Evolutionary conservation across 257 asterid genomes (phyloP).

Genomic region (Gentiana macrophylla): DNA sequence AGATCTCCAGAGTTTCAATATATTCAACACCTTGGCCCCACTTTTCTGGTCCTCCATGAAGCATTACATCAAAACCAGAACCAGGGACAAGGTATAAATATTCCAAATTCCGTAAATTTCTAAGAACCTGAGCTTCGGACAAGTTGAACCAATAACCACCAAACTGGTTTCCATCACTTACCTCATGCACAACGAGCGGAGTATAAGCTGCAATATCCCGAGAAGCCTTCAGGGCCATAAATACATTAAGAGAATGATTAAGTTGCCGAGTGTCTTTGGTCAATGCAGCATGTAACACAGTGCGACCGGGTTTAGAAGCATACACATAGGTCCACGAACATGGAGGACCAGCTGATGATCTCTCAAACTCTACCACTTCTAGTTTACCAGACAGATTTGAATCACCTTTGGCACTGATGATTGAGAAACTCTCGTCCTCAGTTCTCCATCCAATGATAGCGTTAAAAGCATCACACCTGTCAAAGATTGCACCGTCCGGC

Average conservation of each 20-base stretch:
- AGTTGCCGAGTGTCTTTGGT: conserved; percentile 43
- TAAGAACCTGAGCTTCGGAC: conserved; percentile 33
- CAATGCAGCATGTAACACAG: conserved; percentile 59
- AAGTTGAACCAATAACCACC: conserved; percentile 83
- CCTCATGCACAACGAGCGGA: conserved; percentile 70
- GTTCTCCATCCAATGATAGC: conserved; percentile 61
- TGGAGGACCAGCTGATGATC: conserved; percentile 43
- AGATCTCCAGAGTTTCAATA: conserved; percentile 28
- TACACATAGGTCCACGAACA: conserved; percentile 66
- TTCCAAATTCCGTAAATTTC: conserved; percentile 42
- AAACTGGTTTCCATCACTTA: conserved; percentile 77
- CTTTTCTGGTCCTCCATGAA: conserved; percentile 72
- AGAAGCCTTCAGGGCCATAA: conserved; percentile 51
- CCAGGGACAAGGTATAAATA: conserved; percentile 63
- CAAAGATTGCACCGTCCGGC: conserved; percentile 48
- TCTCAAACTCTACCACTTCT: conserved; percentile 21
- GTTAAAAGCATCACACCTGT: conserved; percentile 76
- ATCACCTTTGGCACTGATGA: conserved; percentile 44
- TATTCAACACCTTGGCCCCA: conserved; percentile 73
- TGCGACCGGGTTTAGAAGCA: conserved; percentile 58
- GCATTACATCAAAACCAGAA: conserved; percentile 60
- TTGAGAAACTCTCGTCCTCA: conserved; percentile 46
- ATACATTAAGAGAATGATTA: conserved; percentile 39
- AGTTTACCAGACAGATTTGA: conserved; percentile 24
- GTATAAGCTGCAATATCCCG: conserved; percentile 51